These are phyloP conservation scores for Blastomyces parvus DNA, from an alignment of 2,329 filamentous ascomycete genomes.

Conservation along the genomic window DNA sequence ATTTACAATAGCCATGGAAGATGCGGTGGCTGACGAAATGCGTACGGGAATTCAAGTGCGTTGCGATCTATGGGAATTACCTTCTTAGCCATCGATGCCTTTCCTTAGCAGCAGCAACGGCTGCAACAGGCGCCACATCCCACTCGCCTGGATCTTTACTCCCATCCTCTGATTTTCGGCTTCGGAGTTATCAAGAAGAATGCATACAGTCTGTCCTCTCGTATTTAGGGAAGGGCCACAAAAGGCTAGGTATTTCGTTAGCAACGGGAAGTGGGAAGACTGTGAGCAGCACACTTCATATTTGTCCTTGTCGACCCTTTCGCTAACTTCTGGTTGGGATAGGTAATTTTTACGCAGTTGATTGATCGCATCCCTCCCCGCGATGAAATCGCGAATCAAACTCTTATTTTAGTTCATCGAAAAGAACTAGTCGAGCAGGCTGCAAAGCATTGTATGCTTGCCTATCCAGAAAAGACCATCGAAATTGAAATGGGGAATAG, in stretches of 20 bases:
- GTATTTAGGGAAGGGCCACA: constrained; percentile 61
- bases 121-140: constrained; percentile 9
- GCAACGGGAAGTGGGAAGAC: constrained; percentile 88
- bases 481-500: constrained; percentile 85
- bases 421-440: constrained; percentile 93
- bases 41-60: constrained; percentile 16
- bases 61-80: background rate
- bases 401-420: constrained; percentile 84
- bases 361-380: constrained; percentile 63
- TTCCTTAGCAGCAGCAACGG: constrained; percentile 18
- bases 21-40: constrained; percentile 23
- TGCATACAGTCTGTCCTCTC: constrained; percentile 73
- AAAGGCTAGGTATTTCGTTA: constrained; percentile 71
- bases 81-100: constrained; percentile 12
- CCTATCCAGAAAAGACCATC: constrained; percentile 70
- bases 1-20: constrained; percentile 14
- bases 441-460: constrained; percentile 66
- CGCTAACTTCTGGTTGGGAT: constrained; percentile 10
- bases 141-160: constrained; percentile 11
- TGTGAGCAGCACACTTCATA: constrained; percentile 38
- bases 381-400: constrained; percentile 55
- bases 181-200: constrained; percentile 83
- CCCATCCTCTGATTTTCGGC: constrained; percentile 40
- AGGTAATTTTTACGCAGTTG: constrained; percentile 94
- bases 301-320: background rate